These are phyloP conservation scores for Cryptococcus sp. DNA, from an alignment of 1,284 basidiomycete genomes.

Conservation along the genomic window DNA sequence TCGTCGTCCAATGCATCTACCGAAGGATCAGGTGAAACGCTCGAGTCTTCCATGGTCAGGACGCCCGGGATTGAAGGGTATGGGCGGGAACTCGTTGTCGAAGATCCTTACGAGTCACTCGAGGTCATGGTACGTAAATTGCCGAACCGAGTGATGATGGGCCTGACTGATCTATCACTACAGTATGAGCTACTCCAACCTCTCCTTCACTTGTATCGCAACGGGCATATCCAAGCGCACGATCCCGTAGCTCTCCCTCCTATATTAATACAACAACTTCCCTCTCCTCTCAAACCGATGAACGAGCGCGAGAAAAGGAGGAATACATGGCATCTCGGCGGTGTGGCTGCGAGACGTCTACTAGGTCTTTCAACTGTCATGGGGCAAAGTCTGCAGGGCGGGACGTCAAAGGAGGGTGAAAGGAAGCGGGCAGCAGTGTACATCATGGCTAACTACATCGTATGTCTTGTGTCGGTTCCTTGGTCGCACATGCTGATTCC, in stretches of 20 bases:
- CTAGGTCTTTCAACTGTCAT: constrained; percentile 11
- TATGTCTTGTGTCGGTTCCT: constrained; percentile 18
- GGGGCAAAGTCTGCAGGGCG: background rate
- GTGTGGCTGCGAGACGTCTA: constrained; percentile 27
- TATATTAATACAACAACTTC: constrained; percentile 35
- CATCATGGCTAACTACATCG: constrained; percentile 43
- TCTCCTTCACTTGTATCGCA: constrained; percentile 40
- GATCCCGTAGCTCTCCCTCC: constrained; percentile 47
- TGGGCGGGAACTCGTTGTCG: background rate
- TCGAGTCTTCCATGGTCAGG: constrained; percentile 22
- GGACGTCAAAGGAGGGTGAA: background rate
- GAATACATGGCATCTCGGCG: constrained; percentile 43
- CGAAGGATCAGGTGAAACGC: constrained; percentile 4
- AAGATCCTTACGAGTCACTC: constrained; percentile 19
- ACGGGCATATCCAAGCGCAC: constrained; percentile 45
- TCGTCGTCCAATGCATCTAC: background rate
- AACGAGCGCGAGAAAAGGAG: constrained; percentile 43
- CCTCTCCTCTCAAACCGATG: constrained; percentile 28
- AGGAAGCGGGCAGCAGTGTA: constrained; percentile 19
- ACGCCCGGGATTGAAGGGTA: constrained; percentile 15
- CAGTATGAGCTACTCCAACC: constrained; percentile 46
- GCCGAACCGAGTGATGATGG: background rate
- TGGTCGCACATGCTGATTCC: background rate
- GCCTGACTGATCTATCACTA: background rate
- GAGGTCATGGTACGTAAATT: constrained; percentile 35